These are phyloP conservation scores for Triadica sebifera DNA, from an alignment of 345 rosid species.

Conservation along the genomic window DNA sequence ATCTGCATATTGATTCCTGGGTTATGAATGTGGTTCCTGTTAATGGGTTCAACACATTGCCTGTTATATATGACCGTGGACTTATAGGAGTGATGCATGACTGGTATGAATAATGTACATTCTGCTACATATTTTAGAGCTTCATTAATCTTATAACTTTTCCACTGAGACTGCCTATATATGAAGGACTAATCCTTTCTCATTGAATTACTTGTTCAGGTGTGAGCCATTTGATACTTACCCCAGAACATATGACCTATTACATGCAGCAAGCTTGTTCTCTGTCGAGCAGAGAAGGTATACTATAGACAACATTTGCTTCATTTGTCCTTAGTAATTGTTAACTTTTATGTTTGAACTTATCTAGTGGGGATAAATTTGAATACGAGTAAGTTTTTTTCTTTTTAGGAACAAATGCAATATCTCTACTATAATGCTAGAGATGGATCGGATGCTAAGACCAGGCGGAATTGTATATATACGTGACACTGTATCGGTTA, in stretches of 20 bases:
- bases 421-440: conserved; percentile 53
- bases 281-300: conserved; percentile 59
- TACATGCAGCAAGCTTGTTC: conserved; percentile 66
- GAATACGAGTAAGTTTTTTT: not conserved
- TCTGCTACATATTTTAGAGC: conserved; percentile 32
- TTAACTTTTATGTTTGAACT: not conserved
- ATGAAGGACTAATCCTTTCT: not conserved
- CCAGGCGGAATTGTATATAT: conserved; percentile 54
- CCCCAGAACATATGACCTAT: conserved; percentile 62
- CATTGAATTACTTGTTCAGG: conserved; percentile 27
- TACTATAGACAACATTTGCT: not conserved
- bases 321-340: not conserved
- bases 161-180: not conserved
- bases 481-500: conserved; percentile 47
- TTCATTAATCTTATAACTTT: too few species aligned
- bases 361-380: not conserved
- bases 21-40: conserved; percentile 65
- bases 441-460: conserved; percentile 65
- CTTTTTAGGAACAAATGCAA: conserved; percentile 41
- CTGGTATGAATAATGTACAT: conserved; percentile 41
- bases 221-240: conserved; percentile 68
- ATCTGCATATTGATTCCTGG: conserved; percentile 53
- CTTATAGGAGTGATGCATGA: conserved; percentile 66
- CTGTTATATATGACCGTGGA: conserved; percentile 67
- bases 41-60: conserved; percentile 59